Percentiles rank a stretch among this genome's conserved stretches.
Evolutionary conservation across 345 rosid genomes (phyloP).

Genomic region (Rhodamnia rubescens): DNA sequence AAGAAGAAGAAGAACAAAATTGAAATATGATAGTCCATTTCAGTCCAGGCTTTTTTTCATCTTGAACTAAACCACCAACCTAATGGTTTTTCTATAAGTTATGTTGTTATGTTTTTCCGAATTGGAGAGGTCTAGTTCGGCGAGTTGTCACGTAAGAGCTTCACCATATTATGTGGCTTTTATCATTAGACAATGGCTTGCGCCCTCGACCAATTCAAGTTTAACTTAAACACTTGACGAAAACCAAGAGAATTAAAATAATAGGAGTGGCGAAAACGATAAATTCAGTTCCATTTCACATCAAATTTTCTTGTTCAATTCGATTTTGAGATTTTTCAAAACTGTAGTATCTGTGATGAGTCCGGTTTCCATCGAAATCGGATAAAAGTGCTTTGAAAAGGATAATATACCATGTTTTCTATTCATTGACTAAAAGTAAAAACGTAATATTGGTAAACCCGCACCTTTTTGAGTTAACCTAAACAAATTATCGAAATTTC

Average conservation of each 20-base stretch:
- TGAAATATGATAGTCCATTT: neutral
- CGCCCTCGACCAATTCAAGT: neutral
- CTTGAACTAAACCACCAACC: neutral
- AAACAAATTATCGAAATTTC: neutral
- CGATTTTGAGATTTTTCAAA: too few relatives aligned
- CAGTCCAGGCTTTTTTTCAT: accelerated
- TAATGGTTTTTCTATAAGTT: neutral
- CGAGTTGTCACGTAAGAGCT: neutral
- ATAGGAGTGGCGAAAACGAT: neutral
- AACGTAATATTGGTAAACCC: too few relatives aligned
- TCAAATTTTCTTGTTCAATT: too few relatives aligned
- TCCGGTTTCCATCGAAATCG: too few relatives aligned
- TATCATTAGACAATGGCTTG: neutral
- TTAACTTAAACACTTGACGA: neutral
- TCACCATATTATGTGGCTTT: neutral
- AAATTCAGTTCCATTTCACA: neutral
- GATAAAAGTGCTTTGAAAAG: neutral
- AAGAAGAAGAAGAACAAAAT: too few relatives aligned
- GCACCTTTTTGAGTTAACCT: neutral
- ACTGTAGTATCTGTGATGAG: too few relatives aligned
- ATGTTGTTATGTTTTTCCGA: neutral
- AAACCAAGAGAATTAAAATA: too few relatives aligned
- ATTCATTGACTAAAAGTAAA: neutral
- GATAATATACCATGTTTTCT: too few relatives aligned
- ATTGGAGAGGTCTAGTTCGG: neutral